Evolutionary conservation across 768 basidiomycete genomes (phyloP), one percentile per base, ranked within the genome.

Genomic region (Suillus hirtellus): DNA sequence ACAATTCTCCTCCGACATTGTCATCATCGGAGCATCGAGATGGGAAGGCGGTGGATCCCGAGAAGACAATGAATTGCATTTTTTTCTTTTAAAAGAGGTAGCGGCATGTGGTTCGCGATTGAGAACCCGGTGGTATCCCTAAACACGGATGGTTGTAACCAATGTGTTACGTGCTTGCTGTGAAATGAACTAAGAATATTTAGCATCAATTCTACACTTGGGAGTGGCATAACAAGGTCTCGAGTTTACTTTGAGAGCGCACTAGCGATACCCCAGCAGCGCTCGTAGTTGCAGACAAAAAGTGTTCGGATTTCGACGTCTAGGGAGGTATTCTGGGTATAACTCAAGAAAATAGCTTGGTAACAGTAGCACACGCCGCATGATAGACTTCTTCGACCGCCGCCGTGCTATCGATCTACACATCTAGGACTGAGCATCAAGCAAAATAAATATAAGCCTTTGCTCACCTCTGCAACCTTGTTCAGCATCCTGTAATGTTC

Each of bases 391-490:
- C 83, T 7, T 94, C 89, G 60, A 93, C 80, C 11, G 85, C 71
- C n/a, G 74, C 79, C 19, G 87, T 82, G 64, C 89, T 86, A 69
- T 93, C 85, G 62, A 93, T 83, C 91, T 93, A 68, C 8, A 53
- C 17, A 60, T 1, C 9, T 50, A 24, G 38, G 46, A 58, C 54
- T 62, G 49, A 63, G 37, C 49, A 46, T 46, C 40, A 9, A 31
- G 46, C 34, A 34, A 43, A 46, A 55, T n/a, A 59, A 7, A 27
- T 24, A 21, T 14, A 43, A 49, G 11, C 27, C 14, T 11, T 27
- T 15, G 67, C 85, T 63, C 68, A 95, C 95, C 81, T 93, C 86
- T 40, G 88, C 86, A 14, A 97, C 92, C 74, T 93, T 95, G 67
- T 77, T 80, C 56, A 81, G 74, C 53, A 77, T 72, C 59, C 80